phyloP scores from a whole-genome alignment of 148 eudicot species.

The Amaranthus palmeri region DNA sequence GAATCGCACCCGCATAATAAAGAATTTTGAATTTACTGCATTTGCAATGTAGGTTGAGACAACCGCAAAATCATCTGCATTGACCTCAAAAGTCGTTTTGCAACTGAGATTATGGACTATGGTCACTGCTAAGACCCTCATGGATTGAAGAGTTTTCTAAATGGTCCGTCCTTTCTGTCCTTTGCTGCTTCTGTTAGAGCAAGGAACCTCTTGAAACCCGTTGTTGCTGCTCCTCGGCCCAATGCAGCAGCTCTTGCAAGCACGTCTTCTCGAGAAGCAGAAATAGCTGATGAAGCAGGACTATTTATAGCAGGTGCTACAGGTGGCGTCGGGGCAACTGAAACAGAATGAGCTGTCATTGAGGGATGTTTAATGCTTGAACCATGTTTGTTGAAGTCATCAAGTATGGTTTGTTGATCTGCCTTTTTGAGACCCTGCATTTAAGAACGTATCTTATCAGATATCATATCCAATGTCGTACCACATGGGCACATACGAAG shows the following conservation, averaged over 20 bases:
- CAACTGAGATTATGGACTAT: no score
- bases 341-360: constrained; percentile 25
- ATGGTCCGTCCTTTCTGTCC: constrained; percentile 88
- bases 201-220: constrained; percentile 85
- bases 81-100: no score
- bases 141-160: constrained; percentile 82
- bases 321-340: constrained; percentile 32
- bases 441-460: background rate
- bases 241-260: constrained; percentile 94
- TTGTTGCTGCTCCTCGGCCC: constrained; percentile 92
- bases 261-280: constrained; percentile 82
- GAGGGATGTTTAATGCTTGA: constrained; percentile 59
- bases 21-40: no score
- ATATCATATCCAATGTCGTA: background rate
- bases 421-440: constrained; percentile 81
- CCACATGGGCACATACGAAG: background rate
- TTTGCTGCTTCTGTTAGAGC: constrained; percentile 93
- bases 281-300: constrained; percentile 35
- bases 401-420: constrained; percentile 84
- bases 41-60: no score
- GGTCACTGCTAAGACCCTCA: constrained; percentile 22
- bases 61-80: no score
- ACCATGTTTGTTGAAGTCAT: constrained; percentile 91
- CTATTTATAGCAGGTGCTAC: constrained; percentile 25
- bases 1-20: no score